Evolutionary conservation across 148 eudicot species (phyloP).

Genomic region (Spergularia marina): DNA sequence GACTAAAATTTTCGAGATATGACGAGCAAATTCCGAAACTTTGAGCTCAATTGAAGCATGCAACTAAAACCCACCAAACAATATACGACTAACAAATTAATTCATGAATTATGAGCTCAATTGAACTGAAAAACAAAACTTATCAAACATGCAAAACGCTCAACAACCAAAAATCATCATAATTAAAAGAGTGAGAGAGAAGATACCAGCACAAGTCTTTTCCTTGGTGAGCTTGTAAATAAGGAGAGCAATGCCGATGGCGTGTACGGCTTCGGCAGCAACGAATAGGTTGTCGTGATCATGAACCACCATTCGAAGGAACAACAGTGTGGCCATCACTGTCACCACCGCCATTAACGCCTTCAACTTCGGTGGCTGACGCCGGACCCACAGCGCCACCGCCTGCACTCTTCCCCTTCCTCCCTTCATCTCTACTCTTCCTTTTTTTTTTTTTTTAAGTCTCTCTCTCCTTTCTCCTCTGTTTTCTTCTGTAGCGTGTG

Average conservation of each 20-base stretch:
- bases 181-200: neutral
- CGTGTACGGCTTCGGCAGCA: constrained; percentile 63
- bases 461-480: neutral
- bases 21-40: too few relatives aligned
- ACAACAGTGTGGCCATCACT: constrained; percentile 37
- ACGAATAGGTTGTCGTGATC: constrained; percentile 65
- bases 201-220: constrained; percentile 53
- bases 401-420: constrained; percentile 40
- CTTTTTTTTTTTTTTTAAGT: neutral
- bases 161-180: neutral
- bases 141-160: neutral
- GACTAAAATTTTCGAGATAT: too few relatives aligned
- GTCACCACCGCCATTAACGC: constrained; percentile 40
- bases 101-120: too few relatives aligned
- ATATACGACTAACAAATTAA: too few relatives aligned
- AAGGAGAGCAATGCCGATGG: constrained; percentile 55
- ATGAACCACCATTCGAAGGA: constrained; percentile 47
- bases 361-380: constrained; percentile 61
- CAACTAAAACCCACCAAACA: too few relatives aligned
- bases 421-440: constrained; percentile 25
- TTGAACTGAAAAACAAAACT: neutral
- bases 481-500: neutral
- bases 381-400: constrained; percentile 44
- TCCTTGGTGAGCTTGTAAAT: constrained; percentile 56
- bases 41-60: too few relatives aligned